Evolutionary conservation across 495 filamentous ascomycete genomes (phyloP).

Genomic region (Xylaria venustula): DNA sequence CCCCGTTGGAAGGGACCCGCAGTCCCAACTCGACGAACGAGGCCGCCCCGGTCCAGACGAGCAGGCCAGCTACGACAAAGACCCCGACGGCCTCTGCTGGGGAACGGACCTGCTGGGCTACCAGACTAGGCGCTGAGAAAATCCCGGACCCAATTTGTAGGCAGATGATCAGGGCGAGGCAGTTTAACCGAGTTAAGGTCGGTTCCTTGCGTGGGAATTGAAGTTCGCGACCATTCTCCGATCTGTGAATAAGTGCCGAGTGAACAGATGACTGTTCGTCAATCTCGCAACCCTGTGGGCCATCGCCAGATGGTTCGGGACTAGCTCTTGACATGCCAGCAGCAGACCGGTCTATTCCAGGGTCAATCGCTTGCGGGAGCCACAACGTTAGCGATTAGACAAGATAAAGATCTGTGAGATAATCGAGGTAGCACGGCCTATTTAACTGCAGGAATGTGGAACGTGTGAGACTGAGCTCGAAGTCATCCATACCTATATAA

Average conservation of each 20-base stretch:
- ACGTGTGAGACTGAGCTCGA: not conserved
- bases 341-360: not conserved
- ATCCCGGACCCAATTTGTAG: slow-evolving; percentile 47
- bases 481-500: not conserved
- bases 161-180: slow-evolving; percentile 35
- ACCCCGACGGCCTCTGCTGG: slow-evolving; percentile 29
- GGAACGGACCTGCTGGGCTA: slow-evolving; percentile 33
- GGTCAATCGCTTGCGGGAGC: not conserved
- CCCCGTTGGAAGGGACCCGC: slow-evolving; percentile 41
- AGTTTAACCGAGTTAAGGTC: slow-evolving; percentile 16
- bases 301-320: not conserved
- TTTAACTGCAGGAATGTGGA: not conserved
- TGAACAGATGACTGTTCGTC: not conserved
- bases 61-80: slow-evolving; percentile 42
- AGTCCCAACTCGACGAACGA: slow-evolving; percentile 45
- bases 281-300: not conserved
- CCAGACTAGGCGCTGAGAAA: slow-evolving; percentile 39
- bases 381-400: not conserved
- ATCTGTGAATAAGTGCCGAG: slow-evolving; percentile 2
- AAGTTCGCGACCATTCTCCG: not conserved
- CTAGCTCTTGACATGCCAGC: not conserved
- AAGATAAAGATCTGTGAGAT: not conserved
- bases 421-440: not conserved
- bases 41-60: slow-evolving; percentile 46
- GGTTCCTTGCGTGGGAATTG: not conserved